Evolutionary conservation across 805 yeast species (phyloP), one percentile per base, ranked within the genome.

Genomic region (Sugiyamaella chiloensis): DNA sequence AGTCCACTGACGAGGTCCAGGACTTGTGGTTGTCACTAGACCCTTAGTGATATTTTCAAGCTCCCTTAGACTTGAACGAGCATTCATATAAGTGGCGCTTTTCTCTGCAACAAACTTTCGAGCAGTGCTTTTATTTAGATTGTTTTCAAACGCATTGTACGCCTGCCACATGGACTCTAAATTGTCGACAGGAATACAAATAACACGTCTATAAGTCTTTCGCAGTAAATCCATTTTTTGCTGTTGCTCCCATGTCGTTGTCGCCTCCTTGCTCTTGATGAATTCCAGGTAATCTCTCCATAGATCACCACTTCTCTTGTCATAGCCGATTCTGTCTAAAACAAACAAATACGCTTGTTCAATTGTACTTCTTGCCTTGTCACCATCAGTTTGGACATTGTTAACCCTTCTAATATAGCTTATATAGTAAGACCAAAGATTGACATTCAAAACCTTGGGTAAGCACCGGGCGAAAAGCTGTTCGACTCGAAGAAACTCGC

Each of bases 221-320:
- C 98, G 75, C 40, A 85, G 77, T 59, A 83, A 70, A 59, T 87
- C 96, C 59, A 78, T 75, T 54, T 86, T 83, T 57, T 85, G 90
- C 61, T 85, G 89, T 53, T 80, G 83, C 61, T 91, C 98, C 85
- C 91, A 87, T 37, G 83, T 79, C 16, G 70, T 63, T 2, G 60
- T 39, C 0, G 69, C 60, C 2, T 96, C 90, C 42, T 80, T 80
- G 27, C 77, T 70, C 54, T 80, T 82, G 52, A 89, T 73, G 59
- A 88, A 89, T 7, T 76, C 81, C n/a, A 93, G 62, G 61, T 87
- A 93, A 56, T 86, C 93, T 41, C 74, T 72, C 96, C 96, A 91
- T 35, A 93, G 67, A 1, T 71, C 71, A 26, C 85, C 83, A 16
- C 90, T 77, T 29, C 76, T 72, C 4, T 84, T 76, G 62, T 93